Evolutionary conservation across 176 grass and related monocot species (phyloP), one percentile per base, ranked within the genome.

Genomic region (Oryza rufipogon): DNA sequence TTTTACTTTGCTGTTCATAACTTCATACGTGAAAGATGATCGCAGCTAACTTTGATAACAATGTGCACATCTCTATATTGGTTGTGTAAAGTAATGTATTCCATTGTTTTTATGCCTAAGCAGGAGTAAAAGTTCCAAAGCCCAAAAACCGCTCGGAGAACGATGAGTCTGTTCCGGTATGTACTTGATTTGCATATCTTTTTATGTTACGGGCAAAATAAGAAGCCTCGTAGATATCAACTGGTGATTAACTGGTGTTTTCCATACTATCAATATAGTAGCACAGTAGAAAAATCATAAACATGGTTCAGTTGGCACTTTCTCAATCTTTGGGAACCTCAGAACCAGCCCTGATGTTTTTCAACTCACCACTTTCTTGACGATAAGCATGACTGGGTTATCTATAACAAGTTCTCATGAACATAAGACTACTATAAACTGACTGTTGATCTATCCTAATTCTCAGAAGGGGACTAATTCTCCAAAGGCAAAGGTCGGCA

Each of bases 71-170:
- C 6, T 67, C 56, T 73, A 72, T 73, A 25, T 82, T 60, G 33
- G 9, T 11, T 30, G 33, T 81, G 42, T 77, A 44, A 78, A 65
- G 10, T 61, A 33, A 73, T 73, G 12, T 68, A 25, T 28, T 86
- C 6, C 6, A 60, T 34, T 7, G 5, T 52, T 75, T 25, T 19
- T 66, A 14, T 63, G 32, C 89, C 30, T 81, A 6, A 25, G 75
- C 85, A 95, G 93, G 87, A 75, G 39, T 88, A 54, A 90, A 86
- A 84, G 60, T 87, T 73, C 66, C 79, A 65, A 88, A 90, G 51
- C 83, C 77, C 38, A 74, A 84, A 80, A 60, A 70, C 36, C 5
- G 2, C 66, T n/a, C 28, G 58, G 79, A 86, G 76, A 88, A 80
- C 71, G 87, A 90, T 70, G 74, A 81, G 33, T 66, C 14, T 42